These are phyloP conservation scores for Beauveria scarabaeidicola DNA, from an alignment of 2,329 filamentous ascomycete genomes.

Conservation along the genomic window DNA sequence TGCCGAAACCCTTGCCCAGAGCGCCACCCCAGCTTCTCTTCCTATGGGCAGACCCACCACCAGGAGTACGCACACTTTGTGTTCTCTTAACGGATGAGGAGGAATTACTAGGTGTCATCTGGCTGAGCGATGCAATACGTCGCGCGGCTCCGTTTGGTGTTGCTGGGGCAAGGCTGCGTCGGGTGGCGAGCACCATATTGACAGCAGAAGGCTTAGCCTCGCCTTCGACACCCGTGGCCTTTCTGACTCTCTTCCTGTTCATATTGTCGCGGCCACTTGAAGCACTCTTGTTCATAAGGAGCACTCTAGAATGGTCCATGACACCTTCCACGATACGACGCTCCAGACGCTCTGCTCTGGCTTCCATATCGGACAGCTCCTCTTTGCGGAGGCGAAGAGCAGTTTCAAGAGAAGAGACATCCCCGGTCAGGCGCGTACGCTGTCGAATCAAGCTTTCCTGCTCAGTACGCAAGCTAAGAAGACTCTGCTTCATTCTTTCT, in stretches of 20 bases:
- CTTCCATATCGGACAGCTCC: conserved; percentile 85
- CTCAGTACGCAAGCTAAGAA: conserved; percentile 54
- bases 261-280: conserved; percentile 44
- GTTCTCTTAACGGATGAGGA: conserved; percentile 62
- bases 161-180: conserved; percentile 38
- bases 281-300: conserved; percentile 66
- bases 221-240: conserved; percentile 23
- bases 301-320: conserved; percentile 86
- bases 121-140: conserved; percentile 81
- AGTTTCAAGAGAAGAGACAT: conserved; percentile 85
- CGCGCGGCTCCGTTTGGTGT: conserved; percentile 52
- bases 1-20: conserved; percentile 39
- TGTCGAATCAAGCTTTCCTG: conserved; percentile 69
- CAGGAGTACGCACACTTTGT: conserved; percentile 64
- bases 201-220: conserved; percentile 29
- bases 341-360: conserved; percentile 79
- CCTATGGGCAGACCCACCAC: conserved; percentile 38
- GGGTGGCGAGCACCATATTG: conserved; percentile 46
- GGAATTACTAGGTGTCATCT: conserved; percentile 71
- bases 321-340: conserved; percentile 89
- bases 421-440: conserved; percentile 71
- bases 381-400: conserved; percentile 82
- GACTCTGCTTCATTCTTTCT: conserved; percentile 42
- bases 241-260: conserved; percentile 49
- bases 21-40: conserved; percentile 63